Percentiles rank a stretch among this genome's conserved stretches.
Evolutionary conservation across 176 grass and related monocot genomes (phyloP).

Genomic region (Stipa capillata): DNA sequence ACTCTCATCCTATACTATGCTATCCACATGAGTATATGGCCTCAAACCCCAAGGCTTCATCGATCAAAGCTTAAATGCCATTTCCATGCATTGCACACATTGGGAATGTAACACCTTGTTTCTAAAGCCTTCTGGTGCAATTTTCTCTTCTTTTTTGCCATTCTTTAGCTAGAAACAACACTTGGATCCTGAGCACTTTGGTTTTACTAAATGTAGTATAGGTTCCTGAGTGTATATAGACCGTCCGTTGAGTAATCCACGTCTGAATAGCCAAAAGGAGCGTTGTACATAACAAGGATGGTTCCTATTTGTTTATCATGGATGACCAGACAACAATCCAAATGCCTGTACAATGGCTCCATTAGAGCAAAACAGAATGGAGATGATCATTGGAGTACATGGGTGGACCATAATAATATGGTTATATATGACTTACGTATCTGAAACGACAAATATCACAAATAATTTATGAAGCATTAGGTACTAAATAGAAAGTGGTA

Average conservation of each 20-base stretch:
- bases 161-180: background rate
- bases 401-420: too few relatives aligned
- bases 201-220: background rate
- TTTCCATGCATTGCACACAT: conserved; percentile 19
- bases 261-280: background rate
- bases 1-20: conserved; percentile 20
- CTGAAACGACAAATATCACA: too few relatives aligned
- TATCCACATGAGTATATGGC: conserved; percentile 28
- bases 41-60: conserved; percentile 54
- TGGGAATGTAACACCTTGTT: conserved; percentile 36
- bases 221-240: background rate
- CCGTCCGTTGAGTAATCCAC: background rate
- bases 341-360: background rate
- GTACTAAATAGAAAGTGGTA: background rate
- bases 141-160: background rate
- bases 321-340: background rate
- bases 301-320: too few relatives aligned
- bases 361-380: background rate
- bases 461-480: background rate
- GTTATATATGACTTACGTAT: too few relatives aligned
- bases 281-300: too few relatives aligned
- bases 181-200: background rate
- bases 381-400: background rate
- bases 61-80: conserved; percentile 4
- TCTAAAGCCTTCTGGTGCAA: conserved; percentile 10